Evolutionary conservation across 352 stramenopile genomes (phyloP).

Genomic region (Lagenidium giganteum): DNA sequence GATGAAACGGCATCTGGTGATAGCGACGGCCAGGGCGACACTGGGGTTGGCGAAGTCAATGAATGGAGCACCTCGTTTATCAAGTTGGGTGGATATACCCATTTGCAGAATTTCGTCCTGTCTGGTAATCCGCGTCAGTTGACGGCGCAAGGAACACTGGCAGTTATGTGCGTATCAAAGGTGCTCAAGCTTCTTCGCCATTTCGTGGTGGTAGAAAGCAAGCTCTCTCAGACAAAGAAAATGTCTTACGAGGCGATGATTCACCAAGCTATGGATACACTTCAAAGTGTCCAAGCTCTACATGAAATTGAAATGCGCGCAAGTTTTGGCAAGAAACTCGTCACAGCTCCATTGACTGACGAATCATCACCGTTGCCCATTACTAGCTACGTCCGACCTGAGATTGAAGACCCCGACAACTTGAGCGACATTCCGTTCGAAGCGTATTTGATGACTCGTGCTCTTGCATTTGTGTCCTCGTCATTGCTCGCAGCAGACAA

Average conservation of each 20-base stretch:
- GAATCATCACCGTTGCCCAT: slow-evolving; percentile 17
- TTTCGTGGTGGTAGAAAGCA: slow-evolving; percentile 63
- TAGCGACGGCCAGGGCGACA: too few relatives aligned
- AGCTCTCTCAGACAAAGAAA: too few relatives aligned
- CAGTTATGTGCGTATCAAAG: slow-evolving; percentile 62
- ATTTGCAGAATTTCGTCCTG: slow-evolving; percentile 55
- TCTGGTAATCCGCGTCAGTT: slow-evolving; percentile 25
- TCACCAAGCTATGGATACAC: too few relatives aligned
- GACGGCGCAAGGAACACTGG: slow-evolving; percentile 34
- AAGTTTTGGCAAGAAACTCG: too few relatives aligned
- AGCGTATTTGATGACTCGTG: slow-evolving; percentile 50
- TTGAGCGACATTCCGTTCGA: slow-evolving; percentile 35
- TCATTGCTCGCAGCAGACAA: too few relatives aligned
- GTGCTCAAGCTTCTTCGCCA: slow-evolving; percentile 67
- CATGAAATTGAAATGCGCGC: too few relatives aligned
- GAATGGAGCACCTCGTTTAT: slow-evolving; percentile 62
- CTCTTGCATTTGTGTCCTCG: slow-evolving; percentile 48
- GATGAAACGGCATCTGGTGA: too few relatives aligned
- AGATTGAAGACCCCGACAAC: slow-evolving; percentile 45
- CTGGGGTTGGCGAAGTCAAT: too few relatives aligned
- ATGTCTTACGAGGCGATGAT: neutral
- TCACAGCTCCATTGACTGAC: too few relatives aligned
- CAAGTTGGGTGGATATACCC: slow-evolving; percentile 45
- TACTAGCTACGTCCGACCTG: slow-evolving; percentile 26
- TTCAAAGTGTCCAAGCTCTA: too few relatives aligned